Evolutionary conservation across 768 basidiomycete genomes (phyloP), one percentile per base, ranked within the genome.

Genomic region (Naematelia aurantialba): DNA sequence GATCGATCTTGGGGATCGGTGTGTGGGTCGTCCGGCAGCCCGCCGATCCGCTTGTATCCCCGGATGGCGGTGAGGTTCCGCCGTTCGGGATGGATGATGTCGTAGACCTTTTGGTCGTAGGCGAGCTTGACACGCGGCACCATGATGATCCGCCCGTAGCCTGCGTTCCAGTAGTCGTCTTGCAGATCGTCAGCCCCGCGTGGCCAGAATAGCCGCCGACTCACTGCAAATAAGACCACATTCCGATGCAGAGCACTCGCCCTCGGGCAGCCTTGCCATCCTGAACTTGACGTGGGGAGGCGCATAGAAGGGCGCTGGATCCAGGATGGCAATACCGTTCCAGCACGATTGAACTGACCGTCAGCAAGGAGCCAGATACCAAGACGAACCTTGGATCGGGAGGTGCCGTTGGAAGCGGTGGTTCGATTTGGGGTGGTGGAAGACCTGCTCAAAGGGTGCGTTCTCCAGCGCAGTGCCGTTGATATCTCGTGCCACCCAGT

Each of bases 381-480:
- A 13, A 34, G 17, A 65, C 75, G 39, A 39, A 74, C 75, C 75
- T 74, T 99, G 96, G 21, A 98, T 80, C 0, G 96, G 94, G 0
- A 99, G 82, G 76, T 99, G 94, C 44, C 83, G 81, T 75, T 90
- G 89, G 84, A 93, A 99, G 27, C 91, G 85, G 45, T 84, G 80
- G 12, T 85, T 83, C 1, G 88, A 89, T 24, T 84, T 78, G 4
- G 82, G 74, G 70, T 98, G 86, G 73, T 91, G 92, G 83, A 99
- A 96, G 62, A 99, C 87, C 59, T 82, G 78, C 76, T 98, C 94
- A 66, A 99, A 99, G 0, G 94, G 94, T 0, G 92, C 92, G 75
- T 99, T 99, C 78, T 99, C 94, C 53, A 99, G 82, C 0, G 94
- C 94, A 0, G 94, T 98, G 22, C 94, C 94, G 78, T 99, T 99